A percentile compares a stretch with the other conserved stretches of the same genome.
These are phyloP conservation scores for Teunomyces cretensis DNA, from an alignment of 805 yeast genomes.

Conservation along the genomic window DNA sequence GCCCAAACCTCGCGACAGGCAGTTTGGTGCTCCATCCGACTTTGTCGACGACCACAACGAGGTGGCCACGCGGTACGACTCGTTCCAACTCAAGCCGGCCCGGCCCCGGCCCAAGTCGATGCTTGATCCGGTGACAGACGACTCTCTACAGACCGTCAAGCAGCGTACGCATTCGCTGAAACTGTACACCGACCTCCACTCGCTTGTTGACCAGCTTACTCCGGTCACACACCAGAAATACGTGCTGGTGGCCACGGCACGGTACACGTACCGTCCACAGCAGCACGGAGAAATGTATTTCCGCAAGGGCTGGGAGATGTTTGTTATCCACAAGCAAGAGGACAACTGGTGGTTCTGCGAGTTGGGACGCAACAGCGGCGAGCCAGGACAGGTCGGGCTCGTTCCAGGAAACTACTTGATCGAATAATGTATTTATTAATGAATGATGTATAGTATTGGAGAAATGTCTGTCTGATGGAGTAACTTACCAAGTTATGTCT, in stretches of 20 bases:
- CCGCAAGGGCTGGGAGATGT: conserved; percentile 43
- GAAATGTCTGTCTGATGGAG: background rate
- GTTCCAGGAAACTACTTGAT: conserved; percentile 44
- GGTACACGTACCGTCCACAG: conserved; percentile 40
- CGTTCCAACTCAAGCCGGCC: conserved; percentile 22
- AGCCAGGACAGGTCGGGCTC: conserved; percentile 37
- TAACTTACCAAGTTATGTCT: background rate
- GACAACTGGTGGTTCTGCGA: conserved; percentile 48
- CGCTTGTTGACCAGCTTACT: conserved; percentile 28
- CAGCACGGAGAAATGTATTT: conserved; percentile 41
- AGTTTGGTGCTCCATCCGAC: conserved; percentile 23
- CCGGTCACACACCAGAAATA: conserved; percentile 32
- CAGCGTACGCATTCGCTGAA: conserved; percentile 27
- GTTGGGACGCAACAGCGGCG: conserved; percentile 34
- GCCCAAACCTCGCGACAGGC: conserved; percentile 5
- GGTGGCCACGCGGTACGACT: conserved; percentile 37
- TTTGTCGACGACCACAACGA: conserved; percentile 36
- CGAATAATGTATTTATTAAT: conserved; percentile 20
- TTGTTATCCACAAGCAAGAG: conserved; percentile 41
- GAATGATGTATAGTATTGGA: background rate
- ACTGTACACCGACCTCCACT: conserved; percentile 32
- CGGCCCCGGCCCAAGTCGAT: conserved; percentile 25
- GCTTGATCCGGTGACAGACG: conserved; percentile 16
- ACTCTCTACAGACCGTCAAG: conserved; percentile 1
- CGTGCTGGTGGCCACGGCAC: conserved; percentile 36